Percentiles rank a stretch among this genome's conserved stretches.
Evolutionary conservation across 176 grass and related monocot species (phyloP).

Genomic region (Ananas comosus): DNA sequence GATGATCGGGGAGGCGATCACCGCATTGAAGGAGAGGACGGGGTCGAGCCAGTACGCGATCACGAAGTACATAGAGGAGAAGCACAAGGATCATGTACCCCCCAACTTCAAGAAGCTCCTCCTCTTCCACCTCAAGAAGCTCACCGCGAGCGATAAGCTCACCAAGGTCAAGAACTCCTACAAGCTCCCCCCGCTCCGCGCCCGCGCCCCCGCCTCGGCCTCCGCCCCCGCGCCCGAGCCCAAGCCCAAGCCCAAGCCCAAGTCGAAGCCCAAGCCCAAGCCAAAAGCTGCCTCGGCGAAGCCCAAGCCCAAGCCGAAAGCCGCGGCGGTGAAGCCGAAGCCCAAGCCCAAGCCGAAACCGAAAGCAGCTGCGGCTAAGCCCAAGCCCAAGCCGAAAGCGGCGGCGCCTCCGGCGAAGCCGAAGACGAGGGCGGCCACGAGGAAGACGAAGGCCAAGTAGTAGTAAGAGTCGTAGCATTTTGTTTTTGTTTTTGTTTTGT

Average conservation of each 20-base stretch:
- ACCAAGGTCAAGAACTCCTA: conserved; percentile 68
- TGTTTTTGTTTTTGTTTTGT: too few relatives aligned
- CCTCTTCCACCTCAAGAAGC: conserved; percentile 49
- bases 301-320: conserved; percentile 29
- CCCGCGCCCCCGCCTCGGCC: neutral
- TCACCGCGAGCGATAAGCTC: conserved; percentile 40
- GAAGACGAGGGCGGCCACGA: neutral
- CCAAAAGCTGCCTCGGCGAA: neutral
- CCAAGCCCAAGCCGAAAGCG: conserved; percentile 20
- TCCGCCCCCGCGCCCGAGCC: neutral
- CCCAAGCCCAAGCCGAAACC: conserved; percentile 19
- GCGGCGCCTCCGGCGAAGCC: neutral
- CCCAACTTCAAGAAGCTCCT: conserved; percentile 57
- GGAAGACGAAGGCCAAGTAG: neutral
- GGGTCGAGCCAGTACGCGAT: conserved; percentile 86
- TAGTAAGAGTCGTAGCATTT: too few relatives aligned
- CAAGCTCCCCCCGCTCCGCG: conserved; percentile 29
- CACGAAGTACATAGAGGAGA: conserved; percentile 53
- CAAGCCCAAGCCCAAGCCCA: conserved; percentile 20
- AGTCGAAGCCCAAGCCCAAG: neutral
- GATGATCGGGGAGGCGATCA: conserved; percentile 80
- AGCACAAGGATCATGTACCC: conserved; percentile 46
- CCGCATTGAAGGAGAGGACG: conserved; percentile 56
- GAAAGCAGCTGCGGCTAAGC: neutral
- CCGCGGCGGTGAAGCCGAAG: conserved; percentile 20